phyloP scores from a whole-genome alignment of 2,329 filamentous ascomycete genomes.

The Colletotrichum sp. region DNA sequence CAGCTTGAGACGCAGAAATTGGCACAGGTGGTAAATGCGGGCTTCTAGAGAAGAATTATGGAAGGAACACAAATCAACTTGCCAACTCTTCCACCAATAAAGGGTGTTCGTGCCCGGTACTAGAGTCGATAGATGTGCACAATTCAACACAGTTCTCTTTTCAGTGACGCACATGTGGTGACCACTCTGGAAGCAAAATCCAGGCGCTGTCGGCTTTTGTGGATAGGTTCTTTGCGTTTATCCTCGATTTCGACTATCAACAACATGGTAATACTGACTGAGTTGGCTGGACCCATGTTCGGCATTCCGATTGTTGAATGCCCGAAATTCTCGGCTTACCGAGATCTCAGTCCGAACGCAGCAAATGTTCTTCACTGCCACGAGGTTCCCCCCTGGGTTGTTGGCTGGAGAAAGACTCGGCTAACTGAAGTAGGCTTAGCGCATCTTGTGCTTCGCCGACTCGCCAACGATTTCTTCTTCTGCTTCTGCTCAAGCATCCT shows the following conservation, averaged over 20 bases:
- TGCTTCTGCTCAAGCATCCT: neutral
- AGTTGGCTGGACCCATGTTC: neutral
- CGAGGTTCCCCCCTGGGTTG: neutral
- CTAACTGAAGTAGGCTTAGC: neutral
- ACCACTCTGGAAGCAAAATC: neutral
- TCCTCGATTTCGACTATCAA: neutral
- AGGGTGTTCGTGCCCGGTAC: neutral
- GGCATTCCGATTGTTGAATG: neutral
- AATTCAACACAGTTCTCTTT: neutral
- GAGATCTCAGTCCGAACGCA: neutral
- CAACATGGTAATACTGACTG: neutral
- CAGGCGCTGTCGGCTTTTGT: neutral
- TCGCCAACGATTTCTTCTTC: neutral
- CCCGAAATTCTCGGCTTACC: neutral
- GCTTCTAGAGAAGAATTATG: neutral
- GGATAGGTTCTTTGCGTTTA: neutral
- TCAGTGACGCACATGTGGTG: neutral
- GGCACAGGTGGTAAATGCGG: neutral
- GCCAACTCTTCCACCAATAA: neutral
- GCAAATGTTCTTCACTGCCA: neutral
- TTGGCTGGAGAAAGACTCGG: neutral
- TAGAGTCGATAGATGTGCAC: neutral
- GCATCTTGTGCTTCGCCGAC: neutral
- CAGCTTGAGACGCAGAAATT: neutral
- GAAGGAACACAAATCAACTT: neutral